Percentiles rank a stretch among this genome's conserved stretches.
phyloP scores from a whole-genome alignment of 371 early-diverging fungal genomes.

The Mortierella sp. region DNA sequence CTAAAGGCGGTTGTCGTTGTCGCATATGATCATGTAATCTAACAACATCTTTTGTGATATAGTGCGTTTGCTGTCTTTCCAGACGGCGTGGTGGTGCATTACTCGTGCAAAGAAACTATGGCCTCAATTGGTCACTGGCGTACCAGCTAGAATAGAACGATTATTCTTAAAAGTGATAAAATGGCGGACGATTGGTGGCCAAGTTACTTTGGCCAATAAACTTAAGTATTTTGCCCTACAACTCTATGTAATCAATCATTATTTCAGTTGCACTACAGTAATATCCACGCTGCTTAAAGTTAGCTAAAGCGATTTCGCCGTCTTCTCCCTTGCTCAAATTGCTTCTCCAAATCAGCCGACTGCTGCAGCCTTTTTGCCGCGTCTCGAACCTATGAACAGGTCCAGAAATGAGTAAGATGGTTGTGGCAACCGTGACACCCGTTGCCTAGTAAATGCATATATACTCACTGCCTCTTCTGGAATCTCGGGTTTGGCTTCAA shows the following conservation, averaged over 20 bases:
- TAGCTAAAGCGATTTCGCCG: conserved; percentile 26
- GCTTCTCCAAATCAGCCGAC: conserved; percentile 30
- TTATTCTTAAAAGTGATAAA: neutral
- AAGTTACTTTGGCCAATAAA: no score
- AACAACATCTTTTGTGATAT: neutral
- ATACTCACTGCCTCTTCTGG: conserved; percentile 31
- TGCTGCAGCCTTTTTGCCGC: conserved; percentile 29
- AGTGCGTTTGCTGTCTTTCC: conserved; percentile 85
- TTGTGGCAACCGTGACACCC: neutral
- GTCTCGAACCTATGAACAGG: conserved; percentile 17
- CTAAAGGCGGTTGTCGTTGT: neutral
- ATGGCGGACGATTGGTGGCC: no score
- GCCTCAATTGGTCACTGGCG: conserved; percentile 47
- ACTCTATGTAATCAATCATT: no score
- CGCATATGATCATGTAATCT: neutral
- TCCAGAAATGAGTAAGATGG: neutral
- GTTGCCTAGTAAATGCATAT: no score
- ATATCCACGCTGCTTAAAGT: neutral
- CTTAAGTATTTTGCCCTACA: no score
- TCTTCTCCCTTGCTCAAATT: conserved; percentile 36
- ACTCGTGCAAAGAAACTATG: conserved; percentile 80
- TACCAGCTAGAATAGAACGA: conserved; percentile 9
- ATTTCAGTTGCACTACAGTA: neutral
- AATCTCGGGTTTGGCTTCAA: conserved; percentile 26
- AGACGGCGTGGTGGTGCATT: conserved; percentile 81